Percentiles rank a stretch among this genome's conserved stretches.
These are phyloP conservation scores for Halenospora varia DNA, from an alignment of 495 filamentous ascomycete genomes.

Conservation along the genomic window DNA sequence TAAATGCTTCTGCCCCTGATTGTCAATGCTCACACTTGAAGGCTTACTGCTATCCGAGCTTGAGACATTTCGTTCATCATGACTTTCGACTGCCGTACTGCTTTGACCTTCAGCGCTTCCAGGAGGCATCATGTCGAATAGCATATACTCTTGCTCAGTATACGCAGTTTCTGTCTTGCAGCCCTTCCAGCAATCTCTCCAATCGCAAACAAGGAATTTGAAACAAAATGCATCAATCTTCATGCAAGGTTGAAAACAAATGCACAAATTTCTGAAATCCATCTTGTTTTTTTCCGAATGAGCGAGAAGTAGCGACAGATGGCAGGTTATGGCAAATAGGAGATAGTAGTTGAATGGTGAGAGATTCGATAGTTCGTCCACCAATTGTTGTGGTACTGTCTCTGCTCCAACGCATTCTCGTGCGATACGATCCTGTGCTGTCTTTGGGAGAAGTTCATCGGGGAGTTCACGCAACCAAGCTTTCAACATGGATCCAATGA, in stretches of 20 bases:
- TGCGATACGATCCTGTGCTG: slow-evolving; percentile 67
- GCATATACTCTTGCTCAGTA: slow-evolving; percentile 66
- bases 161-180: slow-evolving; percentile 86
- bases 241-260: slow-evolving; percentile 93
- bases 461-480: slow-evolving; percentile 92
- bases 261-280: slow-evolving; percentile 87
- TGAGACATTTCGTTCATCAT: slow-evolving; percentile 58
- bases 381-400: slow-evolving; percentile 71
- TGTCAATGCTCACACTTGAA: slow-evolving; percentile 15
- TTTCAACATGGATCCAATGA: slow-evolving; percentile 88
- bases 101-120: slow-evolving; percentile 15
- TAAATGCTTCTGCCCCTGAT: not conserved
- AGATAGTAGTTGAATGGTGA: slow-evolving; percentile 95
- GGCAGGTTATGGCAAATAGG: slow-evolving; percentile 91
- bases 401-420: slow-evolving; percentile 70
- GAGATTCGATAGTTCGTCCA: slow-evolving; percentile 85
- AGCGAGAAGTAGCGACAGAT: slow-evolving; percentile 79
- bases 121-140: slow-evolving; percentile 43
- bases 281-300: slow-evolving; percentile 90
- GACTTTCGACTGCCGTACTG: slow-evolving; percentile 25
- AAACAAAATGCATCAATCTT: slow-evolving; percentile 89
- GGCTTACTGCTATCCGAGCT: slow-evolving; percentile 62
- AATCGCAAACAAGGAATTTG: slow-evolving; percentile 85
- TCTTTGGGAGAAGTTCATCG: slow-evolving; percentile 83
- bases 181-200: slow-evolving; percentile 92